phyloP scores from a whole-genome alignment of 2,329 filamentous ascomycete genomes.

The Graphilbum fragrans region DNA sequence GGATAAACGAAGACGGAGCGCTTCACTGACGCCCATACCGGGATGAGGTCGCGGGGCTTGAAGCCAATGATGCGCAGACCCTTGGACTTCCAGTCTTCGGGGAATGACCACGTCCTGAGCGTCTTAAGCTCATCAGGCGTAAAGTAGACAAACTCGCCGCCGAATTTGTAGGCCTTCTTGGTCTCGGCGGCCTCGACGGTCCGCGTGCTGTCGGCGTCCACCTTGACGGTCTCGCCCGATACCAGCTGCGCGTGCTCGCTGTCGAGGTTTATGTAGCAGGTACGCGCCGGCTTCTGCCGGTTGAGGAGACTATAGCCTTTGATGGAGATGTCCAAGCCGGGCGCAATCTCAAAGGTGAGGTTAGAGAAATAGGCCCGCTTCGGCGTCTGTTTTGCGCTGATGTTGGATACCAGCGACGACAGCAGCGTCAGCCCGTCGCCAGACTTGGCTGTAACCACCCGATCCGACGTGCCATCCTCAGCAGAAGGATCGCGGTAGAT shows the following conservation, averaged over 20 bases:
- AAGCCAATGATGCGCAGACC: conserved; percentile 87
- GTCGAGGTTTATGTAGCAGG: conserved; percentile 77
- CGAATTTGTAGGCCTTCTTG: conserved; percentile 91
- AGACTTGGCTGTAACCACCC: conserved; percentile 48
- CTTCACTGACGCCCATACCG: conserved; percentile 73
- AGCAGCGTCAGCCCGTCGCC: conserved; percentile 51
- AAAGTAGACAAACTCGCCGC: conserved; percentile 80
- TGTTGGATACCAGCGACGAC: conserved; percentile 74
- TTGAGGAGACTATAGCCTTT: conserved; percentile 89
- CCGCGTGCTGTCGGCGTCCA: conserved; percentile 66
- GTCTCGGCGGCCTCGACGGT: conserved; percentile 71
- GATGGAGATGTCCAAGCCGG: conserved; percentile 73
- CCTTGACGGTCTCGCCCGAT: conserved; percentile 57
- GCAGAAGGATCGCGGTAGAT: conserved; percentile 70
- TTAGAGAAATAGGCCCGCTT: conserved; percentile 79
- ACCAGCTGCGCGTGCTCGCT: conserved; percentile 80
- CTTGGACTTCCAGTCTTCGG: conserved; percentile 55
- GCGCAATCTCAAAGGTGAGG: conserved; percentile 77
- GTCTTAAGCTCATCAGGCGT: conserved; percentile 69
- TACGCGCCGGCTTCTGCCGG: conserved; percentile 67
- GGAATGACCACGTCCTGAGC: conserved; percentile 42
- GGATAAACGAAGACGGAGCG: conserved; percentile 91
- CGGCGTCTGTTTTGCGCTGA: conserved; percentile 81
- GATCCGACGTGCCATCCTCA: conserved; percentile 49
- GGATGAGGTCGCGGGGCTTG: conserved; percentile 64